A percentile compares a stretch with the other conserved stretches of the same genome.
These are phyloP conservation scores for Sarocladium oryzae DNA, from an alignment of 2,329 filamentous ascomycete species.

Conservation along the genomic window DNA sequence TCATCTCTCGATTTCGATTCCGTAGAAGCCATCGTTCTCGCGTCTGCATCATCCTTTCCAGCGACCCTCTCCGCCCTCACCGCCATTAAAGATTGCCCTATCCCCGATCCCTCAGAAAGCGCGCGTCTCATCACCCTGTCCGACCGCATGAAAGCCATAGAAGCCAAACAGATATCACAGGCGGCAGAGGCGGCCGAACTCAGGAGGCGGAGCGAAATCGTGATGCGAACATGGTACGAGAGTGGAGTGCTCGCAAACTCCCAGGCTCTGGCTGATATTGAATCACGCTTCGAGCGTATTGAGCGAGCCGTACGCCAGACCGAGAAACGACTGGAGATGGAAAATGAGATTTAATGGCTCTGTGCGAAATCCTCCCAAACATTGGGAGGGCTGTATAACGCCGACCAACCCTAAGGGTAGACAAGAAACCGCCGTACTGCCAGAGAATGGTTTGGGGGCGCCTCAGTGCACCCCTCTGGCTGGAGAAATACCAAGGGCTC, in stretches of 20 bases:
- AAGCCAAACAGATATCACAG: slow-evolving; percentile 56
- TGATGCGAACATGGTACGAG: slow-evolving; percentile 68
- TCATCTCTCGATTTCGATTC: slow-evolving; percentile 45
- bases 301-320: slow-evolving; percentile 60
- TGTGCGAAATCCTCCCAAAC: background rate
- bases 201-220: slow-evolving; percentile 54
- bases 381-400: background rate
- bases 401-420: background rate
- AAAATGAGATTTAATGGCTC: slow-evolving; percentile 27
- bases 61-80: slow-evolving; percentile 51
- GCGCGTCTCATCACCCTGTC: slow-evolving; percentile 50
- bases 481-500: background rate
- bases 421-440: too few relatives aligned
- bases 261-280: slow-evolving; percentile 63
- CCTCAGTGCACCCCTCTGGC: too few relatives aligned
- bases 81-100: slow-evolving; percentile 47
- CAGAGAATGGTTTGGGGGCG: too few relatives aligned
- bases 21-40: slow-evolving; percentile 48
- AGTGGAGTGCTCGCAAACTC: slow-evolving; percentile 61
- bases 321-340: slow-evolving; percentile 52
- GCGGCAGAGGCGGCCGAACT: slow-evolving; percentile 56
- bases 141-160: slow-evolving; percentile 56
- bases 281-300: slow-evolving; percentile 57
- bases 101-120: slow-evolving; percentile 49
- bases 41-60: slow-evolving; percentile 49